Percentiles rank a stretch among this genome's conserved stretches.
Evolutionary conservation across 768 basidiomycete species (phyloP).

Genomic region (Tricholoma furcatifolium): DNA sequence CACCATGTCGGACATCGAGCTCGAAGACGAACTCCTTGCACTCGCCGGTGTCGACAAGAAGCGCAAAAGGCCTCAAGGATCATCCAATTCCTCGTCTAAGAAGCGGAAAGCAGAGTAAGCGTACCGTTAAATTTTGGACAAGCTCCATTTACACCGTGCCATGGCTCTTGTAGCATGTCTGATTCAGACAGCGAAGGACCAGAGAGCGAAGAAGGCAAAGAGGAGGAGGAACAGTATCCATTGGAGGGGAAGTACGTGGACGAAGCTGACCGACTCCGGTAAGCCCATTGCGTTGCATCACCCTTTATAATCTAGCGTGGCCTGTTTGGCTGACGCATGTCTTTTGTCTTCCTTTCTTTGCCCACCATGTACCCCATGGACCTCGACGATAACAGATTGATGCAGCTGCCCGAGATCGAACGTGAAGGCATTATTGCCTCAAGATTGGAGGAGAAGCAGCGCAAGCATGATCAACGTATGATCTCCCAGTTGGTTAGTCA

Average conservation of each 20-base stretch:
- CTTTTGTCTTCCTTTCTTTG: constrained; percentile 15
- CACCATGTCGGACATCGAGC: constrained; percentile 47
- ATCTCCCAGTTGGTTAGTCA: constrained; percentile 68
- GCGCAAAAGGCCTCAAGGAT: constrained; percentile 51
- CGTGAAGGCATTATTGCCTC: constrained; percentile 84
- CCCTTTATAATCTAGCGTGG: constrained; percentile 23
- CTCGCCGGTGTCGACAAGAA: constrained; percentile 77
- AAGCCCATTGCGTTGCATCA: constrained; percentile 32
- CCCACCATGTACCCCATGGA: constrained; percentile 15
- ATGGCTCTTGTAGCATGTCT: constrained; percentile 28
- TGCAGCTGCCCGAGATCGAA: constrained; percentile 82
- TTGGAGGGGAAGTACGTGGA: constrained; percentile 90
- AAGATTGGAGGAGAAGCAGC: constrained; percentile 79
- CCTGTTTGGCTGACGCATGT: constrained; percentile 23
- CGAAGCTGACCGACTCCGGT: constrained; percentile 81
- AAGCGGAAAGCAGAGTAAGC: constrained; percentile 75
- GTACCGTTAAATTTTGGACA: constrained; percentile 10
- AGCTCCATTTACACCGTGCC: constrained; percentile 13
- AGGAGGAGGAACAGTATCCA: constrained; percentile 68
- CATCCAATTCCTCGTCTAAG: constrained; percentile 47
- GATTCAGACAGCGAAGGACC: constrained; percentile 55
- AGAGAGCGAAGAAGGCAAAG: constrained; percentile 62
- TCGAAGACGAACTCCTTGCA: constrained; percentile 76
- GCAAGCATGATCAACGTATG: constrained; percentile 65
- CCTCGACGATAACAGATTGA: constrained; percentile 51